Base-by-base conservation (phyloP, 2,329 filamentous ascomycete genomes). In the Sporothrix pseudoabietina region DNA sequence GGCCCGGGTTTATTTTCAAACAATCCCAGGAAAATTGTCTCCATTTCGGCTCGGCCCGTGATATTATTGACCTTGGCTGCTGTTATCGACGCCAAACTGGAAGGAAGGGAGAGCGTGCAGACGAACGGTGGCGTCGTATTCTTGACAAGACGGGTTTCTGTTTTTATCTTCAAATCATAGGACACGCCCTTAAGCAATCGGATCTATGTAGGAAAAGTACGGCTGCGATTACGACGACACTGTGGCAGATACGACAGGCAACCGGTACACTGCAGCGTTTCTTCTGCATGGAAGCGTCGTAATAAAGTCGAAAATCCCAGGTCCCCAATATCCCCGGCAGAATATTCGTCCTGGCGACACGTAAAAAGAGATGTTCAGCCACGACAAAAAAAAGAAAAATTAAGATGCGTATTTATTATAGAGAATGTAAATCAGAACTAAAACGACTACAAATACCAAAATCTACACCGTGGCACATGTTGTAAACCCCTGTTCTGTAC, bases 21-120 rank as follows among this genome's bases (percentile, higher is more conserved):
- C 16, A 41, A 22, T 63, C 26, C 7, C 35, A 35, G 14, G 55
- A 22, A 30, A 30, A 66, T 68, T 49, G 44, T 35, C 9, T 52
- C 35, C 32, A 32, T 52, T 49, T 68, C 65, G 65, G 65, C n/a
- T 44, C 65, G 65, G 65, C 44, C 65, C 65, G 65, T 68, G 30
- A 14, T 68, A 52, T 66, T 68, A 35, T 52, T 35, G 65, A 30
- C n/a, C 10, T 19, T 66, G 9, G 16, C 3, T 52, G 9, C 16
- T 52, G n/a, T 68, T 68, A 66, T 66, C 35, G 44, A 26, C 10
- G 3, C 16, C 16, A 32, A 26, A n/a, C 32, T 47, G 39, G 22
- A n/a, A 44, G 12, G 8, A 30, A 4, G 6, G 9, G 2, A 41
- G 32, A 9, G n/a, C 7, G 19, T 44, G 4, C 59, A 65, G 10